Conservation (phyloP, 257 asterid species). For the Fraxinus quadrangulata region DNA sequence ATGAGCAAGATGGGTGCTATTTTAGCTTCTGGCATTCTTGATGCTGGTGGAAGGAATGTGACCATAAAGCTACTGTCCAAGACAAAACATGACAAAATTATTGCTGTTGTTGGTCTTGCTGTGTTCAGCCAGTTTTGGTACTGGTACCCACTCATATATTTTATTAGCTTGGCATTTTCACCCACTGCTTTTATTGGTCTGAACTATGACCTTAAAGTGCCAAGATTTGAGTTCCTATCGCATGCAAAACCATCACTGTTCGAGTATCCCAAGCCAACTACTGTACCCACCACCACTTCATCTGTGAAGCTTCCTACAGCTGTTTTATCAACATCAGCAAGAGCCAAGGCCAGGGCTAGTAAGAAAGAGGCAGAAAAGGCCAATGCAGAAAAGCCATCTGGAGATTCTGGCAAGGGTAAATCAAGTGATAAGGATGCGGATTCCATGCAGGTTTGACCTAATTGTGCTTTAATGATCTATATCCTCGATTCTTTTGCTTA, state of each 20-base stretch:
- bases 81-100: conserved; percentile 80
- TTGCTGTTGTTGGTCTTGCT: conserved; percentile 93
- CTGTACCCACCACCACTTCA: conserved; percentile 66
- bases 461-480: not conserved
- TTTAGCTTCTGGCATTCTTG: conserved; percentile 92
- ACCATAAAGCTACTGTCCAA: conserved; percentile 81
- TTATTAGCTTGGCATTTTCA: conserved; percentile 87
- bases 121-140: conserved; percentile 99
- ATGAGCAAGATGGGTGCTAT: conserved; percentile 99
- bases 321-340: conserved; percentile 83
- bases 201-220: conserved; percentile 86
- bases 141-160: conserved; percentile 97
- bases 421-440: conserved; percentile 70
- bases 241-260: conserved; percentile 90
- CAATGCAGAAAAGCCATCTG: conserved; percentile 54
- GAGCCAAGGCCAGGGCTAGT: conserved; percentile 81
- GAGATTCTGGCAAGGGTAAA: conserved; percentile 67
- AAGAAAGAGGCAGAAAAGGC: conserved; percentile 92
- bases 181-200: conserved; percentile 97
- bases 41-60: conserved; percentile 98
- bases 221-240: conserved; percentile 85
- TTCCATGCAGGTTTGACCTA: conserved; percentile 72
- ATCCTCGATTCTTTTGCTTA: not conserved
- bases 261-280: conserved; percentile 85
- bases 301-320: conserved; percentile 91